Evolutionary conservation across 257 asterid genomes (phyloP).

Genomic region (Solanum chilense): DNA sequence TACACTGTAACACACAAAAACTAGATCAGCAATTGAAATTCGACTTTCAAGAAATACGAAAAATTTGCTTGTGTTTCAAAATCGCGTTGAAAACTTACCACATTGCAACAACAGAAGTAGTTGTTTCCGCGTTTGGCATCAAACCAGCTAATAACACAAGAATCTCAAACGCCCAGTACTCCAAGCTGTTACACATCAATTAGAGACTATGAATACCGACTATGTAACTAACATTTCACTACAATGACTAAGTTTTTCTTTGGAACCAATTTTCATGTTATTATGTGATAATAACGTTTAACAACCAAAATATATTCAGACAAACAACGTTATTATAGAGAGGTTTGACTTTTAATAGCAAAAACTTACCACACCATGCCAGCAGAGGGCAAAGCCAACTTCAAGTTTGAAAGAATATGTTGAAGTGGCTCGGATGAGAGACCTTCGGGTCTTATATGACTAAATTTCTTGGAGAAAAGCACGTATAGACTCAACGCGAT

Average conservation of each 20-base stretch:
- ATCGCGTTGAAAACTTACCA: slow-evolving; percentile 29
- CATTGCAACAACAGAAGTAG: slow-evolving; percentile 75
- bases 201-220: not conserved
- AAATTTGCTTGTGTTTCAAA: not conserved
- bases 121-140: slow-evolving; percentile 65
- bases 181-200: slow-evolving; percentile 36
- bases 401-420: slow-evolving; percentile 19
- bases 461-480: slow-evolving; percentile 22
- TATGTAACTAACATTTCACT: not conserved
- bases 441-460: slow-evolving; percentile 38
- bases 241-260: not conserved
- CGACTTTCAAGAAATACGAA: not conserved
- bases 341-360: not conserved
- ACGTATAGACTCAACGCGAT: slow-evolving; percentile 34
- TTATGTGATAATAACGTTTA: not conserved
- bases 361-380: slow-evolving; percentile 59
- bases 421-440: slow-evolving; percentile 26
- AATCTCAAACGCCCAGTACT: slow-evolving; percentile 82
- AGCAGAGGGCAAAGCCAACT: slow-evolving; percentile 63
- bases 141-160: slow-evolving; percentile 78
- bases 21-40: not conserved
- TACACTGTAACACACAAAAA: slow-evolving; percentile 11
- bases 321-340: not conserved
- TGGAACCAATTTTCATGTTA: not conserved
- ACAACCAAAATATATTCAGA: not conserved